A percentile compares a stretch with the other conserved stretches of the same genome.
Conservation (phyloP, 257 asterid species). For the Nicotiana otophora region DNA sequence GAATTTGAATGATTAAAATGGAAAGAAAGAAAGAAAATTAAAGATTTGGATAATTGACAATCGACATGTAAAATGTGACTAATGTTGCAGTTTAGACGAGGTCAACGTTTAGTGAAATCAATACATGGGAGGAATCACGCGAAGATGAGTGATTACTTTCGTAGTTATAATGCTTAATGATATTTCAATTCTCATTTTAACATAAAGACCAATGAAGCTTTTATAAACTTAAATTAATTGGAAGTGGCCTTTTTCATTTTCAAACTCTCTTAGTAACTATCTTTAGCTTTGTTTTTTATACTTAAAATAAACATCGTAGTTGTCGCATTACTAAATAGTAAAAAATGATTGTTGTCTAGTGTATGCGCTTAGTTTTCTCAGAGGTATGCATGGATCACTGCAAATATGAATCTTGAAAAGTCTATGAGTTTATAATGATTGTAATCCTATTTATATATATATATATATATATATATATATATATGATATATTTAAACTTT, state of each 20-base stretch:
- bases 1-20: too few relatives aligned
- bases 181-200: not conserved
- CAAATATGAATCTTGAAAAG: not conserved
- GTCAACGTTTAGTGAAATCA: constrained; percentile 13
- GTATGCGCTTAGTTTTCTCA: not conserved
- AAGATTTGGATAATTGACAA: not conserved
- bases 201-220: constrained; percentile 2
- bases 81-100: not conserved
- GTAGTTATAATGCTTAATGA: too few relatives aligned
- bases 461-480: too few relatives aligned
- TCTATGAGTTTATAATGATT: too few relatives aligned
- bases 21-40: too few relatives aligned
- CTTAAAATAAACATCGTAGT: too few relatives aligned
- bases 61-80: not conserved
- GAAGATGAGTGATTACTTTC: constrained; percentile 1
- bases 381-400: not conserved
- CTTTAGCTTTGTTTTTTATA: not conserved
- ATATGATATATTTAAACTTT: too few relatives aligned
- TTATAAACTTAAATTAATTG: not conserved
- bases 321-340: too few relatives aligned
- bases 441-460: too few relatives aligned
- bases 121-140: constrained; percentile 17
- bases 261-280: not conserved
- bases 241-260: not conserved
- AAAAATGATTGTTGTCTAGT: too few relatives aligned